phyloP scores from a whole-genome alignment of 345 rosid species.

The Aegle marmelos region DNA sequence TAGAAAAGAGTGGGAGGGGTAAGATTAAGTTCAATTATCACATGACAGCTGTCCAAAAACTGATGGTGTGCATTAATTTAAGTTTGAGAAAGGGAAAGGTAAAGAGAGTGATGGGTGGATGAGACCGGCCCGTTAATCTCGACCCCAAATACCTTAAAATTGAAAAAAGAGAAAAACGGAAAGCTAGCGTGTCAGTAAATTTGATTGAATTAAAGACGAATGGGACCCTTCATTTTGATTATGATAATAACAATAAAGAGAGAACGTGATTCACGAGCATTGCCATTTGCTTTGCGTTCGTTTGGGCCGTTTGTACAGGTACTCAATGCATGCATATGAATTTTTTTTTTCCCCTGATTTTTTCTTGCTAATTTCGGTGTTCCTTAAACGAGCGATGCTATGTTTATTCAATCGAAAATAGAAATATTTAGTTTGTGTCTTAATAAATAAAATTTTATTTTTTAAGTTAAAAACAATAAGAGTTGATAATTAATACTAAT shows the following conservation, averaged over 20 bases:
- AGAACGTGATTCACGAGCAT: conserved; percentile 2
- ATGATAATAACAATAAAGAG: not conserved
- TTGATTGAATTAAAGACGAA: not conserved
- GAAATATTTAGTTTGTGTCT: too few species aligned
- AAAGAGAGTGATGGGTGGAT: not conserved
- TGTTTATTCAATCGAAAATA: too few species aligned
- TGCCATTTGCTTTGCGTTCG: not conserved
- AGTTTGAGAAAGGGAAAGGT: too few species aligned
- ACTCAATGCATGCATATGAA: not conserved
- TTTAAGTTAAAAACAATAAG: too few species aligned
- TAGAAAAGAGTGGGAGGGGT: not conserved
- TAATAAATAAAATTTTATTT: too few species aligned
- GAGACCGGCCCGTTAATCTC: not conserved
- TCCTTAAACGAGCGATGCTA: too few species aligned
- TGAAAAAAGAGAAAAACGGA: not conserved
- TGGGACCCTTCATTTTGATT: not conserved
- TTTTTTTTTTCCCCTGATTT: not conserved
- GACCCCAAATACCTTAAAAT: not conserved
- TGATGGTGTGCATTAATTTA: not conserved
- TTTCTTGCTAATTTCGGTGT: not conserved
- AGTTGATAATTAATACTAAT: too few species aligned
- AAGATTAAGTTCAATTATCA: not conserved
- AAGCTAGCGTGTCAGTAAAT: not conserved
- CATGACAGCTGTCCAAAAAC: not conserved
- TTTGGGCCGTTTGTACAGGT: conserved; percentile 14